Conservation (phyloP, 257 asterid genomes). For the Paraleonurus japonicus region DNA sequence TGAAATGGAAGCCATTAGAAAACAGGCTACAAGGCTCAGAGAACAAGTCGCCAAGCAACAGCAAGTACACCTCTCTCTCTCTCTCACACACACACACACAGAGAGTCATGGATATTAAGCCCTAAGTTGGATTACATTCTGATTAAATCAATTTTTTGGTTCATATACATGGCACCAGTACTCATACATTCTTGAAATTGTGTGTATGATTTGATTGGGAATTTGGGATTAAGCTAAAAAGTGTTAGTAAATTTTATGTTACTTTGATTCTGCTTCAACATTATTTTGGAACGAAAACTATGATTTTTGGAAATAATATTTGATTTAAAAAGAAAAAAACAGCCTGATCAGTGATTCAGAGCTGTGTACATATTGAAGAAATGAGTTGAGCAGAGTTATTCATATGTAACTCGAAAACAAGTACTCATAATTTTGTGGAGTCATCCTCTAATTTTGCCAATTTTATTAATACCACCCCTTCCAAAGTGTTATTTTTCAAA, state of each 20-base stretch:
- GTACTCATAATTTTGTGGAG: background rate
- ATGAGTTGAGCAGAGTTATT: background rate
- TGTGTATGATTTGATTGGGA: background rate
- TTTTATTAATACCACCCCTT: too few relatives aligned
- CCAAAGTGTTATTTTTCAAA: too few relatives aligned
- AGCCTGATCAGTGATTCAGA: background rate
- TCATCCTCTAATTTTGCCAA: too few relatives aligned
- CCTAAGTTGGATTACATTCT: slow-evolving; percentile 17
- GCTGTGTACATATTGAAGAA: background rate
- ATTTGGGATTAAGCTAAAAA: background rate
- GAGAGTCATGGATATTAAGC: slow-evolving; percentile 3
- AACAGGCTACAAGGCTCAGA: slow-evolving; percentile 75
- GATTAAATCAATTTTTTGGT: slow-evolving; percentile 9
- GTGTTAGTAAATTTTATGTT: background rate
- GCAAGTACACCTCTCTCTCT: slow-evolving; percentile 39
- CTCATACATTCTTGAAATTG: background rate
- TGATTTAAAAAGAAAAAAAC: too few relatives aligned
- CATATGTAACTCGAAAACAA: too few relatives aligned
- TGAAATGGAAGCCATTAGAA: slow-evolving; percentile 69
- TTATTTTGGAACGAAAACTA: background rate
- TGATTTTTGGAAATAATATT: background rate
- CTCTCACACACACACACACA: slow-evolving; percentile 8
- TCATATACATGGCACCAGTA: background rate
- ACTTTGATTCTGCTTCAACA: background rate
- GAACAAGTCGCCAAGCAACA: slow-evolving; percentile 79